Base-by-base conservation (phyloP, 192 early-diverging fungal species). In the Dissophora globulifera region DNA sequence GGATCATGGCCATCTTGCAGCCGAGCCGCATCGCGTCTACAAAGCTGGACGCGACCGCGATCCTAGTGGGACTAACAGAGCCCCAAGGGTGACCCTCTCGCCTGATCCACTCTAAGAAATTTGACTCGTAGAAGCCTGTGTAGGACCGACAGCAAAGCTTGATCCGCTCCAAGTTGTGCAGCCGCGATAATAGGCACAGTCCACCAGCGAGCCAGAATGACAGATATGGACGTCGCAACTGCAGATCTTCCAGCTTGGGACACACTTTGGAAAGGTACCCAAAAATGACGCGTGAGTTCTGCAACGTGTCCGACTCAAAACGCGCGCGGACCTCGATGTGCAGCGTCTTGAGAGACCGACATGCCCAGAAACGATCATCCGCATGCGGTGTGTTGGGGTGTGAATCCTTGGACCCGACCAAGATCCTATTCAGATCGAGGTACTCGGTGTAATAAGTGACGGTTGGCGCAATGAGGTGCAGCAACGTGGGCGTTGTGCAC, bases 371-470 rank as follows among this genome's bases (percentile, higher is more conserved):
- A 2, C 59, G 31, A 40, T 47, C 59, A 27, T 62, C 59, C 27
- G 59, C 31, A 7, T 47, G 59, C 0, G 59, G 59, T 6, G 59
- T 62, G 48, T 62, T 25, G 4, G 59, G 59, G 27, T 62, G 59
- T 11, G 48, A 41, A 41, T 62, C 59, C 25, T 50, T 62, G 59
- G 59, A 62, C 4, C 59, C 59, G 1, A 62, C 59, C 32, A 62
- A 15, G 32, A 50, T 41, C 19, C 47, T 19, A 22, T 62, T 62
- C 26, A 62, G 35, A 19, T 62, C 59, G 1, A 62, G 32, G 32
- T 62, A 62, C 19, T 62, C 59, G 19, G 59, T 62, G 41, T 62
- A 62, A 16, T 62, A 62, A 11, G 59, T 62, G 0, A 62, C 47
- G 4, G 47, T 62, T 3, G 59, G 59, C 20, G 59, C 59, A 41